Percentiles rank a stretch among this genome's conserved stretches.
phyloP scores from a whole-genome alignment of 345 rosid species.

The Salix caprea region DNA sequence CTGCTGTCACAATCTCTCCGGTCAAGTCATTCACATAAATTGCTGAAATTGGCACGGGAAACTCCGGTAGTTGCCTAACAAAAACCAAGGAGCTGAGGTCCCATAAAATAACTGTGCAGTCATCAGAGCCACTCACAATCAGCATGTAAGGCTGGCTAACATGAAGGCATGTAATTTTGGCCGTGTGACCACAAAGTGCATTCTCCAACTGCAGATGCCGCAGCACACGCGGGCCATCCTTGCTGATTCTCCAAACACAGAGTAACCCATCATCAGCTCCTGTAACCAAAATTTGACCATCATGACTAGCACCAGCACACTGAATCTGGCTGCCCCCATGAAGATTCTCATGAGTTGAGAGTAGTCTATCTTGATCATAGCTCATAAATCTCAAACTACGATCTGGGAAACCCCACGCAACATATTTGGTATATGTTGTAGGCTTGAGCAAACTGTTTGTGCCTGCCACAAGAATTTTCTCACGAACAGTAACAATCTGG shows the following conservation, averaged over 20 bases:
- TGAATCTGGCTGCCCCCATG: slow-evolving; percentile 91
- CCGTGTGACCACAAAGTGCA: slow-evolving; percentile 78
- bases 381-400: slow-evolving; percentile 92
- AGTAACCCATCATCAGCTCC: slow-evolving; percentile 93
- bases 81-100: slow-evolving; percentile 87
- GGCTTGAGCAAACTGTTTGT: slow-evolving; percentile 79
- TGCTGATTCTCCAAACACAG: slow-evolving; percentile 82
- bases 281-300: slow-evolving; percentile 84
- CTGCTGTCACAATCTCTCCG: slow-evolving; percentile 92
- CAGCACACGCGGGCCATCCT: slow-evolving; percentile 54
- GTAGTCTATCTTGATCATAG: slow-evolving; percentile 92
- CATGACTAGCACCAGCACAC: slow-evolving; percentile 83
- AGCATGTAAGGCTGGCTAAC: slow-evolving; percentile 98
- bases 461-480: slow-evolving; percentile 79
- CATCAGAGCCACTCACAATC: slow-evolving; percentile 92
- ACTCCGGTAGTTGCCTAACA: slow-evolving; percentile 83
- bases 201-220: slow-evolving; percentile 65
- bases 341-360: slow-evolving; percentile 95
- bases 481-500: slow-evolving; percentile 73
- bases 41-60: slow-evolving; percentile 85
- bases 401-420: slow-evolving; percentile 97
- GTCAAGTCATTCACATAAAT: slow-evolving; percentile 85
- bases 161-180: slow-evolving; percentile 78
- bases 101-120: slow-evolving; percentile 91
- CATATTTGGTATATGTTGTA: slow-evolving; percentile 74